Conservation (phyloP, 345 rosid genomes). For the Melastoma malabathricum region DNA sequence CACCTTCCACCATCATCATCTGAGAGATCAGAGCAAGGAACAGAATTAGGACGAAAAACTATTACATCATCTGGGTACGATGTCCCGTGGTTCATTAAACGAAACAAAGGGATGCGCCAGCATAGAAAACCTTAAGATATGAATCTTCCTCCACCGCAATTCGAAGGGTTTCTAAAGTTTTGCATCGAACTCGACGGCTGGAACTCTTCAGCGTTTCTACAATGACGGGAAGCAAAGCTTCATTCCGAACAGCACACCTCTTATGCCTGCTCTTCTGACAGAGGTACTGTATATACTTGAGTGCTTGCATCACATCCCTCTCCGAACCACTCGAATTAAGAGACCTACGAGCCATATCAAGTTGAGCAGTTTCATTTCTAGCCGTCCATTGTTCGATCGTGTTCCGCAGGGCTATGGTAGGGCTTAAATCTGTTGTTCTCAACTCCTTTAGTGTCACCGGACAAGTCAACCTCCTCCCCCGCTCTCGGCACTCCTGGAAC, state of each 20-base stretch:
- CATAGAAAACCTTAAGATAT: constrained; percentile 52
- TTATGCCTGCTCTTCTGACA: constrained; percentile 40
- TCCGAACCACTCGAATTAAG: constrained; percentile 47
- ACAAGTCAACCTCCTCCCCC: constrained; percentile 49
- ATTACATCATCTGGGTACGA: neutral
- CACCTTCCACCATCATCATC: constrained; percentile 84
- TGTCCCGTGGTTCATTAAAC: too few species aligned
- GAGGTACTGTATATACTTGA: constrained; percentile 43
- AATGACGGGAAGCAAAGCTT: constrained; percentile 63
- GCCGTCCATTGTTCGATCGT: constrained; percentile 95
- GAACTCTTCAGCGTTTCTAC: constrained; percentile 60
- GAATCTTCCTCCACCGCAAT: constrained; percentile 64
- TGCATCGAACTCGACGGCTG: constrained; percentile 66
- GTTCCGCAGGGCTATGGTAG: constrained; percentile 68
- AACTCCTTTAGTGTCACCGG: constrained; percentile 64
- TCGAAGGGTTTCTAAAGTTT: constrained; percentile 61
- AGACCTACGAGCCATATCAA: constrained; percentile 65
- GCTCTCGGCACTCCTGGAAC: constrained; percentile 65
- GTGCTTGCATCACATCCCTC: constrained; percentile 41
- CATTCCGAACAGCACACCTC: constrained; percentile 45
- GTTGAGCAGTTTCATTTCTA: constrained; percentile 75
- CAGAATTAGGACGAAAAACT: neutral
- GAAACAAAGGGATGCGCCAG: too few species aligned
- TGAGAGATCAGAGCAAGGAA: constrained; percentile 14
- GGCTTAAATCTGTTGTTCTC: constrained; percentile 50